Evolutionary conservation across 2,329 filamentous ascomycete species (phyloP), one percentile per base, ranked within the genome.

Genomic region (Ceratocystis colombiana): DNA sequence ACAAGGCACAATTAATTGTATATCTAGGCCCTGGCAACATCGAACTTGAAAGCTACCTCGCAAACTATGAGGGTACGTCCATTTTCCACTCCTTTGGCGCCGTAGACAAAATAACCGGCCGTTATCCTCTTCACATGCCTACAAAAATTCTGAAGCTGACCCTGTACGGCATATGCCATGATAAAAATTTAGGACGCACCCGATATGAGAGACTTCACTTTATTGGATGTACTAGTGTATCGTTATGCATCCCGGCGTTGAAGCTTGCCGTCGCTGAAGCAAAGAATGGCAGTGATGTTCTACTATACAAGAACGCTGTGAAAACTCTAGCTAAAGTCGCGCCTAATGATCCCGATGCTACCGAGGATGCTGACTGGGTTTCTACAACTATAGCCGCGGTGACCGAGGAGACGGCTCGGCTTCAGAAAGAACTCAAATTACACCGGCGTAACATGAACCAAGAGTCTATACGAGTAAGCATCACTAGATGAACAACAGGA

Each of bases 361-460:
- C 76, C 1, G 78, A 80, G 66, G 91, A 97, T 72, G 77, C 80
- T 25, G 77, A 78, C n/a, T 97, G 93, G 93, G 81, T 88, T n/a
- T 82, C 87, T 6, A 79, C 77, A 67, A 87, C 82, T 46, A 83
- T 86, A 25, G 84, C 83, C 69, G 78, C 82, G 64, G 89, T 92
- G 71, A 83, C 84, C 70, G 77, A 78, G 1, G 88, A 96, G 74
- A 87, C 87, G 0, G 80, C 84, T 66, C 84, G 88, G n/a, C 79
- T 97, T 66, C 90, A 96, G 73, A 79, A 82, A 17, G 90, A 97
- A 75, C 79, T 99, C 22, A 92, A 91, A 75, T 88, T 87, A 1
- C 97, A 97, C 76, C 96, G 94, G 77, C 96, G 96, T 73, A 99
- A 97, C 72, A 78, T 97, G 55, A 91, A 99, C 71, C 96, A 96